Evolutionary conservation across 192 early-diverging fungal genomes (phyloP).

Genomic region (Coemansia sp.): DNA sequence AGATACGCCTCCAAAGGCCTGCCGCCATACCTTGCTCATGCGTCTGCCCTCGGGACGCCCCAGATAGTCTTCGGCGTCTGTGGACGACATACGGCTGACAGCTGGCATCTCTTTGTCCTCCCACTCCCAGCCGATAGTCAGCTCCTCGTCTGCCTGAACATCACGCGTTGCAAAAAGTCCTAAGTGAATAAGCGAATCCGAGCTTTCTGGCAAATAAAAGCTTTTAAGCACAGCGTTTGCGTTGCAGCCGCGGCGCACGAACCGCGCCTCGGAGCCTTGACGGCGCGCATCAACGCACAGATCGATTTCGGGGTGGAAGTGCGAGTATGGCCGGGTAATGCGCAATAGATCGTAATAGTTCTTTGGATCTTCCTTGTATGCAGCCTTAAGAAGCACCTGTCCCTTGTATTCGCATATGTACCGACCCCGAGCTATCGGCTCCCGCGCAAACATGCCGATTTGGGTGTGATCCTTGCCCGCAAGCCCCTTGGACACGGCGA

Average conservation of each 20-base stretch:
- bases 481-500: slow-evolving; percentile 15
- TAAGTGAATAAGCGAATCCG: slow-evolving; percentile 60
- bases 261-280: slow-evolving; percentile 68
- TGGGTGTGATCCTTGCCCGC: slow-evolving; percentile 29
- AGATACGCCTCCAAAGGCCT: slow-evolving; percentile 46
- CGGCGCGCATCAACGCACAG: slow-evolving; percentile 71
- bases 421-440: slow-evolving; percentile 17
- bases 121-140: slow-evolving; percentile 75
- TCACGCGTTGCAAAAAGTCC: slow-evolving; percentile 64
- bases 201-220: slow-evolving; percentile 54
- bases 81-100: slow-evolving; percentile 30
- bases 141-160: slow-evolving; percentile 64
- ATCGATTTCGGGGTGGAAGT: slow-evolving; percentile 65
- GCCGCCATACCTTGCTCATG: slow-evolving; percentile 56
- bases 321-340: slow-evolving; percentile 62
- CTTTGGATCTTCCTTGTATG: slow-evolving; percentile 63
- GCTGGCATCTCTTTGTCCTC: slow-evolving; percentile 53
- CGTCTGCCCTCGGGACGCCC: slow-evolving; percentile 49
- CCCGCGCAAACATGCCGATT: slow-evolving; percentile 37
- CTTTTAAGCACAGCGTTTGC: slow-evolving; percentile 66
- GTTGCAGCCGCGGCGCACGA: slow-evolving; percentile 65
- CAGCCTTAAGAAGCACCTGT: slow-evolving; percentile 63
- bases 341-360: slow-evolving; percentile 69
- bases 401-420: slow-evolving; percentile 83
- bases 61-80: slow-evolving; percentile 47